Evolutionary conservation across 352 stramenopile genomes (phyloP).

Genomic region (Globisporangium paroecandrum): DNA sequence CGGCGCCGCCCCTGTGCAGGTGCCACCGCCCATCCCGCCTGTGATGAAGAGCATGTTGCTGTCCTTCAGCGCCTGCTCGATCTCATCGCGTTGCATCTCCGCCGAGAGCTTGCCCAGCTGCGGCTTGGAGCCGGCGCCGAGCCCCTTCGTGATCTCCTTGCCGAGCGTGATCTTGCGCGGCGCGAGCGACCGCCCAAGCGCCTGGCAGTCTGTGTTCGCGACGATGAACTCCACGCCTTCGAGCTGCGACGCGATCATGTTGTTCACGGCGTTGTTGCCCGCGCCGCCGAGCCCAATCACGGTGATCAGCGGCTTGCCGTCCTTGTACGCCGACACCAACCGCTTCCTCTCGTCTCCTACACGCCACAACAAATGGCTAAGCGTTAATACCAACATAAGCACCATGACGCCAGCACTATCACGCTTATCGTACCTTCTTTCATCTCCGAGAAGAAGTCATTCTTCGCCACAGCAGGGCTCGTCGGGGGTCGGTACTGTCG

Average conservation of each 20-base stretch:
- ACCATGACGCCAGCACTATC: not conserved
- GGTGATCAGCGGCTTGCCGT: constrained; percentile 83
- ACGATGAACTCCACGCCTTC: constrained; percentile 94
- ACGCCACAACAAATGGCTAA: not conserved
- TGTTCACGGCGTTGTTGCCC: constrained; percentile 87
- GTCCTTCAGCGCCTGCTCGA: constrained; percentile 85
- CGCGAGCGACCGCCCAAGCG: constrained; percentile 70
- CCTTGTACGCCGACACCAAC: constrained; percentile 59
- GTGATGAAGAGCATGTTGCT: constrained; percentile 97
- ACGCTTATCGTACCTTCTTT: constrained; percentile 11
- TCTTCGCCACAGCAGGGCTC: not conserved
- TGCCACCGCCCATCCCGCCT: constrained; percentile 93
- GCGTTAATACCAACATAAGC: not conserved
- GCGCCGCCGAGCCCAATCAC: constrained; percentile 82
- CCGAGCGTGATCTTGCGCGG: constrained; percentile 81
- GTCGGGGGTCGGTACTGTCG: constrained; percentile 15
- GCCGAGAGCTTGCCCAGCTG: constrained; percentile 79
- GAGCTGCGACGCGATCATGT: constrained; percentile 87
- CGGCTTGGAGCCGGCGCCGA: constrained; percentile 79
- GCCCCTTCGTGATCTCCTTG: constrained; percentile 81
- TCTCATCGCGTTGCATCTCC: constrained; percentile 86
- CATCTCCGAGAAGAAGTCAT: constrained; percentile 12
- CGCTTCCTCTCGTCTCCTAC: constrained; percentile 40
- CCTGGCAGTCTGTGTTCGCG: constrained; percentile 95
- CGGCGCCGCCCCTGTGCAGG: constrained; percentile 89